Conservation (phyloP, 306 rosid species). For the Ammopiptanthus mongolicus region DNA sequence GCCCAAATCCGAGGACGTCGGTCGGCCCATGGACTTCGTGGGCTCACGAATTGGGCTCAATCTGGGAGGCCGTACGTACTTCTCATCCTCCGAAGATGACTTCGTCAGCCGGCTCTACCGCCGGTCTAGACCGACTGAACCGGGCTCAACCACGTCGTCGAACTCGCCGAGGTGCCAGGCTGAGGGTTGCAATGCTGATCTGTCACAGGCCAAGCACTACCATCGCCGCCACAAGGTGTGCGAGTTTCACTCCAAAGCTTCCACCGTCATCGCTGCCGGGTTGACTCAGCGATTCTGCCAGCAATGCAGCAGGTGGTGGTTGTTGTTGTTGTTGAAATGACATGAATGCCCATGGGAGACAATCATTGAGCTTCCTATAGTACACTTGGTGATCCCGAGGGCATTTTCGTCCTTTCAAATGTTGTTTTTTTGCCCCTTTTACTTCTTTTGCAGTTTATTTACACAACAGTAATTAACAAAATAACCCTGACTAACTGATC, state of each 20-base stretch:
- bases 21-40: slow-evolving; percentile 50
- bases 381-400: slow-evolving; percentile 26
- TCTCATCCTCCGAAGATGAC: slow-evolving; percentile 72
- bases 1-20: slow-evolving; percentile 62
- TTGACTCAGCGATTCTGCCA: slow-evolving; percentile 99
- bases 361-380: slow-evolving; percentile 33
- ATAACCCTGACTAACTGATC: not conserved
- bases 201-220: slow-evolving; percentile 88
- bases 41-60: slow-evolving; percentile 82
- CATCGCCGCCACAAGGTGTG: slow-evolving; percentile 98
- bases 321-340: not conserved
- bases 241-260: slow-evolving; percentile 92
- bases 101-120: slow-evolving; percentile 84
- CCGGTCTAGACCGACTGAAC: slow-evolving; percentile 49
- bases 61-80: slow-evolving; percentile 86
- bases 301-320: slow-evolving; percentile 91
- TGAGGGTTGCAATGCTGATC: slow-evolving; percentile 93
- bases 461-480: not conserved
- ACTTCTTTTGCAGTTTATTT: slow-evolving; percentile 5
- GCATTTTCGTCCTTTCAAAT: slow-evolving; percentile 39
- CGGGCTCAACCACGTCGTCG: slow-evolving; percentile 21
- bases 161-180: slow-evolving; percentile 87
- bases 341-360: slow-evolving; percentile 25
- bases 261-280: slow-evolving; percentile 91
- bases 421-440: not conserved